Evolutionary conservation across 2,329 filamentous ascomycete species (phyloP), one percentile per base, ranked within the genome.

Genomic region (Microdochium paspali): DNA sequence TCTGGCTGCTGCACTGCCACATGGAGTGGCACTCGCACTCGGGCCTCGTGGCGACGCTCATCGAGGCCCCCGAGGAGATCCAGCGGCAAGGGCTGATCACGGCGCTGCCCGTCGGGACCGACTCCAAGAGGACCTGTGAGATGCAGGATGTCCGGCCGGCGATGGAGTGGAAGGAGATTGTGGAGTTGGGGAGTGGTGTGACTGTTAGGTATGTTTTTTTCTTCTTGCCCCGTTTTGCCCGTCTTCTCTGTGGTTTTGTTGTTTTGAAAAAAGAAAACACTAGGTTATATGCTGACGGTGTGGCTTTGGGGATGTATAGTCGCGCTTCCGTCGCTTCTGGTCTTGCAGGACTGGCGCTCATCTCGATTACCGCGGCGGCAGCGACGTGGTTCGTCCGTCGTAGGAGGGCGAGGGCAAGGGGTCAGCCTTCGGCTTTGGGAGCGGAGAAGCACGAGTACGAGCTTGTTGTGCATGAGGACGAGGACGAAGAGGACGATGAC

Each of bases 1-100:
- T 61, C 4, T 72, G 67, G 66, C 54, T 69, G 30, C 72, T 70
- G 57, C 66, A 69, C 57, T 69, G 64, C 61, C 78, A 82, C 56
- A 72, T 81, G 47, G 74, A 77, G 51, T 82, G 74, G 73, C 75
- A 79, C 57, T 60, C 76, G 50, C 60, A 65, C 26, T 66, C 68
- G 44, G 75, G 75, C 24, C 65, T 77, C 13, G 61, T 64, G 0
- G 66, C 70, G 32, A 68, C 68, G 15, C 60, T 66, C 44, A 49
- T 66, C 48, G 63, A 64, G 50, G 57, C 57, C 3, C 58, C 58
- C 15, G 39, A 55, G 18, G 66, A 72, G 44, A 57, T 84, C 1
- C 80, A 83, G 56, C 57, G 69, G 45, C 62, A 56, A 18, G 35
- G 35, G n/a, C 76, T 94, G 35, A 15, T 40, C 35, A 40, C 20